Base-by-base conservation (phyloP, 768 basidiomycete species). In the Inosperma sp. region DNA sequence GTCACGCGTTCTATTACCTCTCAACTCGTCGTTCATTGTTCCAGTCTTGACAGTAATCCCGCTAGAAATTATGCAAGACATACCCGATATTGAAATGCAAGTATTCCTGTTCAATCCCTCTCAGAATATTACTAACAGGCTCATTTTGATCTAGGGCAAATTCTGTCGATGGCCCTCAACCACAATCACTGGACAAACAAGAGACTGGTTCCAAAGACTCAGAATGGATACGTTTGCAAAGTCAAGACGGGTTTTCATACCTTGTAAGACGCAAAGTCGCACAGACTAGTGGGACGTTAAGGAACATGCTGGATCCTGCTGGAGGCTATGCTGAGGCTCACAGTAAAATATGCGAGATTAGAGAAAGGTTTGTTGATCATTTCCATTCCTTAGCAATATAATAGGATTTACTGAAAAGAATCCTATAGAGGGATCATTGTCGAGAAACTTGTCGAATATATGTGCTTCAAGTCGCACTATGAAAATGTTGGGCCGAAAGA, bases 361-460 rank as follows among this genome's bases (percentile, higher is more conserved):
- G 78, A 49, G 85, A 93, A 64, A 76, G 90, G 90, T 88, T 58
- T 34, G 77, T 55, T n/a, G n/a, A n/a, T n/a, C n/a, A 5, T 19
- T 30, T 47, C 21, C 12, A 9, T 21, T 30, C 12, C 12, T 30
- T 43, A 19, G 10, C 9, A n/a, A 16, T 34, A 14, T 33, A 16
- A 27, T 22, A 45, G n/a, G 14, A 44, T 36, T 41, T 27, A 13
- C 25, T 22, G 37, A 19, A 31, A 9, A 23, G 40, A 43, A 9
- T 14, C 8, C 4, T 23, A 21, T 55, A 83, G 82, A 25, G 82
- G 75, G 7, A 77, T 86, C 21, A 83, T 95, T 29, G 80, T 90
- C 2, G 89, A 93, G 68, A 93, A 91, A 62, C 74, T 95, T 46
- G 76, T 91, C 34, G 93, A 97, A 66, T 96, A 92, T 63, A 88